Evolutionary conservation across 169 alveolate species (phyloP).

Genomic region (Plasmodium sp.): DNA sequence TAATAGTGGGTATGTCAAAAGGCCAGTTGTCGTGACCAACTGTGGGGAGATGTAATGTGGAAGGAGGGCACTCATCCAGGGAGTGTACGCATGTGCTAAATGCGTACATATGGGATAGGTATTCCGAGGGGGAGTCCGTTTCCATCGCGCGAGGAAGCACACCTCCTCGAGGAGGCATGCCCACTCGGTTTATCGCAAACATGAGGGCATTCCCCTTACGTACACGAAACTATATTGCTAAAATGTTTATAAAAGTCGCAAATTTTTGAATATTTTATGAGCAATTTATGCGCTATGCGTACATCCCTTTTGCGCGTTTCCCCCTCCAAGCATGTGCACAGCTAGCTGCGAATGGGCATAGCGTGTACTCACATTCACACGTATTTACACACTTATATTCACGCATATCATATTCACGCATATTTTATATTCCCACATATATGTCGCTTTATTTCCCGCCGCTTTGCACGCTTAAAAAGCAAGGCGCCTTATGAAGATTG

Average conservation of each 20-base stretch:
- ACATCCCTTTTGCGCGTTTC: neutral
- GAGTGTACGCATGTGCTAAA: neutral
- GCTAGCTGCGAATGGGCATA: neutral
- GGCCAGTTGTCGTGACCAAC: slow-evolving; percentile 92
- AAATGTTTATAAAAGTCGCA: neutral
- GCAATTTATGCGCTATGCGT: neutral
- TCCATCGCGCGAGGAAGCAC: neutral
- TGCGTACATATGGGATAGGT: neutral
- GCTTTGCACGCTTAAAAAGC: neutral
- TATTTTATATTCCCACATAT: neutral
- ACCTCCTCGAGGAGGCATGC: neutral
- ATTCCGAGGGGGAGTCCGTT: neutral
- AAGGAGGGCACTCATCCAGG: neutral
- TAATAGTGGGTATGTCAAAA: slow-evolving; percentile 90
- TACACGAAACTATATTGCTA: neutral
- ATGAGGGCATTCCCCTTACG: neutral
- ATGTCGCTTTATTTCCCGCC: neutral
- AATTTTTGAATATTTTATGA: neutral
- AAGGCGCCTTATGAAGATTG: neutral
- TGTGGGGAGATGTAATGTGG: slow-evolving; percentile 90
- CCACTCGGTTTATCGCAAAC: neutral
- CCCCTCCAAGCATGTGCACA: neutral
- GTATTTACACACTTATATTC: too few species aligned
- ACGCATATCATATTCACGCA: neutral
- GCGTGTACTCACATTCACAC: neutral